Percentiles rank a stretch among this genome's conserved stretches.
phyloP scores from a whole-genome alignment of 192 early-diverging fungal genomes.

The Lunasporangiospora selenospora region DNA sequence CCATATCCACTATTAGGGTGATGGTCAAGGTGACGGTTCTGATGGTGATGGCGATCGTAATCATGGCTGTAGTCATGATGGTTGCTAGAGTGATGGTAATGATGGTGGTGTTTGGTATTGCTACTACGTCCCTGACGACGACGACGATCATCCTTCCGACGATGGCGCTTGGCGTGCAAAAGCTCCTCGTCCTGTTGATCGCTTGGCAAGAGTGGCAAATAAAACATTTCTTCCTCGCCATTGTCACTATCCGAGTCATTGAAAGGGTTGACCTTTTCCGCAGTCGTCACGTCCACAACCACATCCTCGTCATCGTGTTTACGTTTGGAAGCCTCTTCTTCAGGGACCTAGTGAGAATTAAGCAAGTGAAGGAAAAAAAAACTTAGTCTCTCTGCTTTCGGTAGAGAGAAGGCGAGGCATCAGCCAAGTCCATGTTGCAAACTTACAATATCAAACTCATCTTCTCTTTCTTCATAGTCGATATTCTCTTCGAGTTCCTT shows the following conservation, averaged over 20 bases:
- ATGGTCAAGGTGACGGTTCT: not conserved
- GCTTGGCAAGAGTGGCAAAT: constrained; percentile 48
- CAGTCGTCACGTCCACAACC: constrained; percentile 55
- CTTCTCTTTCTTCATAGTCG: constrained; percentile 92
- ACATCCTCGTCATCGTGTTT: constrained; percentile 55
- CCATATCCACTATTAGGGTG: too few relatives aligned
- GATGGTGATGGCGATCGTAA: not conserved
- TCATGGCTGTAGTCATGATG: not conserved
- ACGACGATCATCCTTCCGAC: constrained; percentile 18
- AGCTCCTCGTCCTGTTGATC: constrained; percentile 35
- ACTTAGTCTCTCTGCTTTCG: too few relatives aligned
- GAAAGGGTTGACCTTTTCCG: constrained; percentile 56
- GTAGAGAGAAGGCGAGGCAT: too few relatives aligned
- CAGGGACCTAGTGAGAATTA: constrained; percentile 8
- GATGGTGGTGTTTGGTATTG: not conserved
- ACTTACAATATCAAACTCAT: constrained; percentile 87
- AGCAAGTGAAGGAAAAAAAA: not conserved
- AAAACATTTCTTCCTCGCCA: constrained; percentile 54
- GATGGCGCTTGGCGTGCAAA: not conserved
- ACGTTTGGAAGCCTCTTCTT: constrained; percentile 52
- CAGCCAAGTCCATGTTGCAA: not conserved
- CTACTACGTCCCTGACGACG: too few relatives aligned
- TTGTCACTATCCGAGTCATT: constrained; percentile 55
- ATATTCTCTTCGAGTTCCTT: constrained; percentile 93
- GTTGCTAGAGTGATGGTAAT: not conserved